phyloP scores from a whole-genome alignment of 495 filamentous ascomycete species.

The Clohesyomyces aquaticus region DNA sequence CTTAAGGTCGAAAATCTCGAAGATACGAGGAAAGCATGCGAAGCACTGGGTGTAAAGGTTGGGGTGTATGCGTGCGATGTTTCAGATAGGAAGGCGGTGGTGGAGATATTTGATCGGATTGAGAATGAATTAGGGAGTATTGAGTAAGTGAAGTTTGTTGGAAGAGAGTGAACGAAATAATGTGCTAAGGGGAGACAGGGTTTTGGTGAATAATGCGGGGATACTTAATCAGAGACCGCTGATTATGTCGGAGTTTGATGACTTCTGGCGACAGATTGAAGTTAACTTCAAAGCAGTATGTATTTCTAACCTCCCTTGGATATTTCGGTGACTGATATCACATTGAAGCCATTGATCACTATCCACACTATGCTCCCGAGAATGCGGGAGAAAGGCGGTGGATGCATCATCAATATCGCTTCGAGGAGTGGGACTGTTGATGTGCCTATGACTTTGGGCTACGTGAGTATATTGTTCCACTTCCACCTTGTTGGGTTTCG shows the following conservation, averaged over 20 bases:
- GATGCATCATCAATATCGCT: constrained; percentile 33
- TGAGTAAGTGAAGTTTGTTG: constrained; percentile 5
- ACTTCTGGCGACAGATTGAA: constrained; percentile 31
- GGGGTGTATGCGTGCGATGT: constrained; percentile 25
- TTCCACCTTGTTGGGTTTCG: background rate
- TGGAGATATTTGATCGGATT: constrained; percentile 6
- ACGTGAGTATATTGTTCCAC: constrained; percentile 8
- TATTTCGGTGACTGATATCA: background rate
- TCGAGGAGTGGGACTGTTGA: constrained; percentile 28
- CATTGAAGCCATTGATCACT: constrained; percentile 15
- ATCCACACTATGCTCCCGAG: constrained; percentile 22
- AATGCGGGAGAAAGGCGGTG: constrained; percentile 19
- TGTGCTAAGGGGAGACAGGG: background rate
- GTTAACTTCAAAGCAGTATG: constrained; percentile 33
- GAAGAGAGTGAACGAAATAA: background rate
- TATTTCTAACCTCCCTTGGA: background rate
- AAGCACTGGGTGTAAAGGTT: constrained; percentile 26
- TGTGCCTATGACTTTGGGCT: constrained; percentile 32
- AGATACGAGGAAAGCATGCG: constrained; percentile 17
- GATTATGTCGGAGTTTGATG: constrained; percentile 19
- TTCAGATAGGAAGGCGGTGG: constrained; percentile 1
- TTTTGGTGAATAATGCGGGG: constrained; percentile 27
- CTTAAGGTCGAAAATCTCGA: constrained; percentile 10
- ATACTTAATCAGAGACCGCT: constrained; percentile 23
- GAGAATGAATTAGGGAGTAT: constrained; percentile 26